These are phyloP conservation scores for Aspergillus aculeatus DNA, from an alignment of 2,329 filamentous ascomycete species.

Conservation along the genomic window DNA sequence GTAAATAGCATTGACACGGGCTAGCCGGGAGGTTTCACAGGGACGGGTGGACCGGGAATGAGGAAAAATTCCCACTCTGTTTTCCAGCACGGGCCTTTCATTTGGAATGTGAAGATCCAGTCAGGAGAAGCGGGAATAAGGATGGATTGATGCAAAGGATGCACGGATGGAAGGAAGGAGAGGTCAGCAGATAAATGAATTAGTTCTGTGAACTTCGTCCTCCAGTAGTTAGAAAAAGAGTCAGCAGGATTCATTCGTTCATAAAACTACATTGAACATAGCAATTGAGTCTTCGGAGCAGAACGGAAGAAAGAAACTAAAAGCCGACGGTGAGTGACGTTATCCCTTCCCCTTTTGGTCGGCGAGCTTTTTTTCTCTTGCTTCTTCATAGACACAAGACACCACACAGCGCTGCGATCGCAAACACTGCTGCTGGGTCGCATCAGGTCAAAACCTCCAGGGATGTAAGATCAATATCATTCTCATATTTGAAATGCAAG, in stretches of 20 bases:
- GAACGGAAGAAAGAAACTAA: constrained; percentile 4
- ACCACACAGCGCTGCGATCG: background rate
- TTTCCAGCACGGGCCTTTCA: constrained; percentile 5
- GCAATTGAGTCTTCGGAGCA: constrained; percentile 2
- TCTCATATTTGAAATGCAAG: background rate
- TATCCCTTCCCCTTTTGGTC: constrained; percentile 5
- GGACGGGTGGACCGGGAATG: constrained; percentile 6
- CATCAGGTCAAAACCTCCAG: background rate
- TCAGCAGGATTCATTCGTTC: background rate
- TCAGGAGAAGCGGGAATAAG: background rate
- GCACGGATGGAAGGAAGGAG: background rate
- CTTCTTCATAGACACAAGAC: background rate
- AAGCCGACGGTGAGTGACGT: constrained; percentile 12
- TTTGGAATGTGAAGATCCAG: constrained; percentile 1
- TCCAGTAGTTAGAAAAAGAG: background rate
- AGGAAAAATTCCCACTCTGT: constrained; percentile 3
- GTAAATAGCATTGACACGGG: constrained; percentile 2
- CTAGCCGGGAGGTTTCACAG: background rate
- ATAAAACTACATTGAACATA: too few relatives aligned
- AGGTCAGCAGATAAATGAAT: background rate
- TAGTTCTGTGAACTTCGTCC: too few relatives aligned
- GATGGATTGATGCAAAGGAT: background rate
- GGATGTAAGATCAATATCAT: background rate
- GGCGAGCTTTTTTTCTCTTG: background rate
- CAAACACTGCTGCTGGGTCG: background rate